phyloP scores from a whole-genome alignment of 75 land plant genomes.

The Pseudotsuga menziesii region DNA sequence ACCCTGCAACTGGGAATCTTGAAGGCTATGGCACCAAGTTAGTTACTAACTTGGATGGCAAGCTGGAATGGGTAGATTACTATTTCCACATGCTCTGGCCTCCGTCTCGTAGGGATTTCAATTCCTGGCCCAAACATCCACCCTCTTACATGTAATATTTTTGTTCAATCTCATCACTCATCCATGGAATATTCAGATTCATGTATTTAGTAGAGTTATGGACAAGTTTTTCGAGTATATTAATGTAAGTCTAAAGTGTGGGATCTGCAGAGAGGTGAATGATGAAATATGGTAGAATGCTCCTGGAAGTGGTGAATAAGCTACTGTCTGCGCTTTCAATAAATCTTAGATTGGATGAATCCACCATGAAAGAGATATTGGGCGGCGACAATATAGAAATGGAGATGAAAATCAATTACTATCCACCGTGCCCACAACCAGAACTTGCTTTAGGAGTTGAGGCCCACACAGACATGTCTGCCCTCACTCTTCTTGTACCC shows the following conservation, averaged over 20 bases:
- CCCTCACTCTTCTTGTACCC: neutral
- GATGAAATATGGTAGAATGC: conserved; percentile 30
- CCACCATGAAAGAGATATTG: neutral
- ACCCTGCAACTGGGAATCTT: conserved; percentile 6
- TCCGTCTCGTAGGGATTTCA: conserved; percentile 13
- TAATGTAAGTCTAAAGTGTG: neutral
- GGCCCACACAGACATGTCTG: neutral
- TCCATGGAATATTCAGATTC: too few species aligned
- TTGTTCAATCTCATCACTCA: conserved; percentile 26
- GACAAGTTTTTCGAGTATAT: neutral
- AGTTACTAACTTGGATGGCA: conserved; percentile 19
- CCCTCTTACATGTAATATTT: conserved; percentile 12
- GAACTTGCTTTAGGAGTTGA: neutral
- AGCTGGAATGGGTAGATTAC: conserved; percentile 41
- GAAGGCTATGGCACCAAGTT: too few species aligned
- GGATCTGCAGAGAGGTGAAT: conserved; percentile 24
- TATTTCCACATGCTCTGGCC: conserved; percentile 33
- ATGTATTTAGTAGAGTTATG: conserved; percentile 21
- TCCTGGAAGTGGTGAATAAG: conserved; percentile 13
- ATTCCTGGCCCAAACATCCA: too few species aligned
- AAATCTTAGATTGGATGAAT: conserved; percentile 21
- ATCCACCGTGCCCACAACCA: conserved; percentile 24
- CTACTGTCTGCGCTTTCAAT: conserved; percentile 19
- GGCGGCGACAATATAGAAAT: conserved; percentile 19
- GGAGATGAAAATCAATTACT: conserved; percentile 57